phyloP scores from a whole-genome alignment of 2,329 filamentous ascomycete genomes.

The Rhinocladiella mackenziei region DNA sequence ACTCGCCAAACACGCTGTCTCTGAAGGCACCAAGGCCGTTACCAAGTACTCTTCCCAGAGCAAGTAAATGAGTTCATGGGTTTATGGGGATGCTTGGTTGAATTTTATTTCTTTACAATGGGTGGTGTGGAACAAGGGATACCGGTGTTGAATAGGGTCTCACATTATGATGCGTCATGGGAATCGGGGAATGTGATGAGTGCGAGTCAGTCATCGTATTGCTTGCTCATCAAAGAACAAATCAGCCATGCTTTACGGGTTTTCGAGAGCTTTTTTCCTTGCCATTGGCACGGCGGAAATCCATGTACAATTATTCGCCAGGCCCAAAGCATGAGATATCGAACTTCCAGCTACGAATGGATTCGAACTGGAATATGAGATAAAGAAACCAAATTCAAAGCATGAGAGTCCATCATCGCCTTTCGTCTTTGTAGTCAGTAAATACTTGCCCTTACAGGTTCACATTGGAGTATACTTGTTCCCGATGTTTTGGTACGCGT shows the following conservation, averaged over 20 bases:
- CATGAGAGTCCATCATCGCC: conserved; percentile 30
- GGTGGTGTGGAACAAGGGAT: conserved; percentile 35
- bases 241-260: conserved; percentile 23
- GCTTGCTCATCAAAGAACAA: conserved; percentile 18
- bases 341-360: conserved; percentile 17
- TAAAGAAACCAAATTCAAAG: conserved; percentile 27
- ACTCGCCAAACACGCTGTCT: conserved; percentile 98
- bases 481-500: conserved; percentile 22
- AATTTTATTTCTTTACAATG: conserved; percentile 37
- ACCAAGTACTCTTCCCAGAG: conserved; percentile 99
- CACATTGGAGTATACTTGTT: not conserved
- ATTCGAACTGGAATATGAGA: conserved; percentile 17
- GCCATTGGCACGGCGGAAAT: conserved; percentile 11
- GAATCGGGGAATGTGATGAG: conserved; percentile 22
- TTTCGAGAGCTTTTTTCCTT: conserved; percentile 23
- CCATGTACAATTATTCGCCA: conserved; percentile 24
- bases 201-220: conserved; percentile 15
- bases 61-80: conserved; percentile 67
- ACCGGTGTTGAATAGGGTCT: conserved; percentile 44
- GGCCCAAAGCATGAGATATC: conserved; percentile 21
- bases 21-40: conserved; percentile 98
- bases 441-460: too few species aligned
- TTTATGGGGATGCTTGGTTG: conserved; percentile 38
- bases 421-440: too few species aligned
- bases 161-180: conserved; percentile 29